These are phyloP conservation scores for Phytopythium ostracodes DNA, from an alignment of 352 stramenopile species.

Conservation along the genomic window DNA sequence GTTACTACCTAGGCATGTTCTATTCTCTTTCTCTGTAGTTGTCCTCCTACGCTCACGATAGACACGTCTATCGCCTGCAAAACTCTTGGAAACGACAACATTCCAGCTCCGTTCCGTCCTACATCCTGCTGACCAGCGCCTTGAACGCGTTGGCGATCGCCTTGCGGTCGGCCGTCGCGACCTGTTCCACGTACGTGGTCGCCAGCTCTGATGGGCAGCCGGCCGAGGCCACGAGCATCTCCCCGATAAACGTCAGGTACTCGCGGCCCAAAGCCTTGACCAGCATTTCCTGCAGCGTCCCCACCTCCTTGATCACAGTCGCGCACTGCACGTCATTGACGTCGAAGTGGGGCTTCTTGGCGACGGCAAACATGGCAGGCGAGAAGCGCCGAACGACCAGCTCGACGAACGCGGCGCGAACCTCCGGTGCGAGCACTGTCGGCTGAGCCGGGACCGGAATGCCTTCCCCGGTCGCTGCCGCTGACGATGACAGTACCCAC, in stretches of 20 bases:
- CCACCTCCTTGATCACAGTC: conserved; percentile 71
- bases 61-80: background rate
- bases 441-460: conserved; percentile 16
- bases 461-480: conserved; percentile 14
- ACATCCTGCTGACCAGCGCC: conserved; percentile 47
- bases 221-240: conserved; percentile 57
- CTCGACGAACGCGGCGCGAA: conserved; percentile 47
- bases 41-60: background rate
- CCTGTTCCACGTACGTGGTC: conserved; percentile 50
- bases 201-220: conserved; percentile 58
- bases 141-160: conserved; percentile 66
- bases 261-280: conserved; percentile 48
- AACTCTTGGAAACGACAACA: background rate
- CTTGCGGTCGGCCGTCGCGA: conserved; percentile 60
- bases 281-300: conserved; percentile 61
- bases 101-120: background rate
- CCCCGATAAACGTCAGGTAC: conserved; percentile 58
- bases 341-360: conserved; percentile 66
- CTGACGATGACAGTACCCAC: conserved; percentile 48
- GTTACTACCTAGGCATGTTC: background rate
- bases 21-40: background rate
- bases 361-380: conserved; percentile 64
- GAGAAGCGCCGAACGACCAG: conserved; percentile 68
- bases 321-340: conserved; percentile 64
- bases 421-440: conserved; percentile 24